Conservation (phyloP, 352 stramenopile genomes). For the Phytophthora pini region DNA sequence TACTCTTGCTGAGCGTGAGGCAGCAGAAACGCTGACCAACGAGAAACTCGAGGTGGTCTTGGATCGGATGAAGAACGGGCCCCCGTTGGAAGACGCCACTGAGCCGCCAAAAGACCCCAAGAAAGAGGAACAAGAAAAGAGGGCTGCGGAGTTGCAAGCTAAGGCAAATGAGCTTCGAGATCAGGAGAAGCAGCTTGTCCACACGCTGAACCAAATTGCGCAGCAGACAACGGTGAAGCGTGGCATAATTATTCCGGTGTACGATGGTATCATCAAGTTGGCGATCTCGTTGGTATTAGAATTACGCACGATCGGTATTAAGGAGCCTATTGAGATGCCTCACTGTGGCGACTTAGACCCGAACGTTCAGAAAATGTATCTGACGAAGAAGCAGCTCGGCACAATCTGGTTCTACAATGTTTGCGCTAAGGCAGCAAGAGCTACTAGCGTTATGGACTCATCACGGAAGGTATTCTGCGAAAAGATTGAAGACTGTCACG, state of each 20-base stretch:
- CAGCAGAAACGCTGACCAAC: slow-evolving; percentile 30
- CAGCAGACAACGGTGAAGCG: slow-evolving; percentile 38
- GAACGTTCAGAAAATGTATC: slow-evolving; percentile 40
- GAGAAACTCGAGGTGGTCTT: slow-evolving; percentile 27
- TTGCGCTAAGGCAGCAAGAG: slow-evolving; percentile 23
- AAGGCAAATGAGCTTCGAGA: slow-evolving; percentile 23
- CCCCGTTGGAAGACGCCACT: slow-evolving; percentile 21
- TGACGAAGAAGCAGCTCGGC: slow-evolving; percentile 30
- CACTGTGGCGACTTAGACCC: slow-evolving; percentile 56
- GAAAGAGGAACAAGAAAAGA: slow-evolving; percentile 28
- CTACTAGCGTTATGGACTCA: slow-evolving; percentile 26
- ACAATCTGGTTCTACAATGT: slow-evolving; percentile 42
- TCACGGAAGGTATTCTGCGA: slow-evolving; percentile 50
- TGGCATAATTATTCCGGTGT: slow-evolving; percentile 62
- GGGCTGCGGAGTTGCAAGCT: slow-evolving; percentile 16
- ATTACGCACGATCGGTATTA: slow-evolving; percentile 44
- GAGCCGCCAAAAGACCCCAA: slow-evolving; percentile 23
- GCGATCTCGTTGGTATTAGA: slow-evolving; percentile 57
- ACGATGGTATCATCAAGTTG: slow-evolving; percentile 49
- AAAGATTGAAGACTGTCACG: slow-evolving; percentile 46
- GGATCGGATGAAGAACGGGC: slow-evolving; percentile 20
- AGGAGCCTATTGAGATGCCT: slow-evolving; percentile 56
- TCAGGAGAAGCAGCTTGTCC: slow-evolving; percentile 38
- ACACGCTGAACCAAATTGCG: slow-evolving; percentile 39
- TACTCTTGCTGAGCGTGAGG: slow-evolving; percentile 18